Conservation (phyloP, 2,329 filamentous ascomycete genomes). For the Sporothrix brunneoviolacea region DNA sequence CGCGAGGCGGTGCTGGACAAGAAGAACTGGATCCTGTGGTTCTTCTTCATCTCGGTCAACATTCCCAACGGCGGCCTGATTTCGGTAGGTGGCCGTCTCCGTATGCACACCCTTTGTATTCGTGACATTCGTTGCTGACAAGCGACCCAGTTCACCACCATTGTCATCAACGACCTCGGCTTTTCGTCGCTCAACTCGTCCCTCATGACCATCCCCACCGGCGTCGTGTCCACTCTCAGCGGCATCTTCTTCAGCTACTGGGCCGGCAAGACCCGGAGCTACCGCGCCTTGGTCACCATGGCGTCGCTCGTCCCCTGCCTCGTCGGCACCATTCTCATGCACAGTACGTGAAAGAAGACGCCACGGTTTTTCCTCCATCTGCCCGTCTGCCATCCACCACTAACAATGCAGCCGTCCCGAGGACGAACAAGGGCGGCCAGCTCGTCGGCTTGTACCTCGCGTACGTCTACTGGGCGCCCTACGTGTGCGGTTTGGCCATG, state of each 20-base stretch:
- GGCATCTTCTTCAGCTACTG: slow-evolving; percentile 50
- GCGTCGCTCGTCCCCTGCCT: slow-evolving; percentile 30
- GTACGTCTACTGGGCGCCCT: slow-evolving; percentile 36
- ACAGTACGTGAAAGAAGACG: too few species aligned
- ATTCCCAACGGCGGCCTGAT: slow-evolving; percentile 25
- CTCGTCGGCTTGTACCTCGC: slow-evolving; percentile 34
- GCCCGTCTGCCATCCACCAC: too few species aligned
- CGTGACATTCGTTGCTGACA: too few species aligned
- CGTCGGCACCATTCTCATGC: slow-evolving; percentile 24
- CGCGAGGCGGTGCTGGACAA: slow-evolving; percentile 27
- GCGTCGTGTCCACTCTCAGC: slow-evolving; percentile 45
- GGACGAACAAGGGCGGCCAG: slow-evolving; percentile 28
- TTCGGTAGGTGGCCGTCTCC: too few species aligned
- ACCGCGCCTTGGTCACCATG: slow-evolving; percentile 39
- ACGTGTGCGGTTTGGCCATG: too few species aligned
- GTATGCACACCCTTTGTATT: too few species aligned
- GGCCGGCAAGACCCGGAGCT: slow-evolving; percentile 34
- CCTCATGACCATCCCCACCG: slow-evolving; percentile 55
- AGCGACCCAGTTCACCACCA: slow-evolving; percentile 36
- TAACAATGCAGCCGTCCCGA: too few species aligned
- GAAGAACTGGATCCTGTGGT: slow-evolving; percentile 24
- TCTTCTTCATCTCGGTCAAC: slow-evolving; percentile 19
- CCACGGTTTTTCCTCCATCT: too few species aligned
- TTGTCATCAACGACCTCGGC: slow-evolving; percentile 50
- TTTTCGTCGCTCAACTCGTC: slow-evolving; percentile 50